phyloP scores from a whole-genome alignment of 2,329 filamentous ascomycete species.

The Emmonsiellopsis sp. region DNA sequence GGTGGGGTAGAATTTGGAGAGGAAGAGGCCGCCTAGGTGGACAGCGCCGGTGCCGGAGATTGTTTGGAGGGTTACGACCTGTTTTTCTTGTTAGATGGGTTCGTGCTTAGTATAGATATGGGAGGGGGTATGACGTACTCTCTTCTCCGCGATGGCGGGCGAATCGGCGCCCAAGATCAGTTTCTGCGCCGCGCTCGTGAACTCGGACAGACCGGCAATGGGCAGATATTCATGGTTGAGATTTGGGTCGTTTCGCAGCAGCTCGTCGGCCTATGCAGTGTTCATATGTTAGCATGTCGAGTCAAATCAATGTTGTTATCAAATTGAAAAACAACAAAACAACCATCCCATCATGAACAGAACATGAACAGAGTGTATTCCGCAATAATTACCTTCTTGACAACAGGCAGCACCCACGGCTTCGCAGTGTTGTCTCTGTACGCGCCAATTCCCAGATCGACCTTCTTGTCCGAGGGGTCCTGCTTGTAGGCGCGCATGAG shows the following conservation, averaged over 20 bases:
- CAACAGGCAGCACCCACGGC: constrained; percentile 92
- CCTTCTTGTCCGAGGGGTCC: constrained; percentile 68
- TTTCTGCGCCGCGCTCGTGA: constrained; percentile 85
- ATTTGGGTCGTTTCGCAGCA: constrained; percentile 77
- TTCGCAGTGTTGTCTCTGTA: constrained; percentile 94
- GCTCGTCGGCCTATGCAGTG: constrained; percentile 81
- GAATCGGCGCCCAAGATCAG: constrained; percentile 74
- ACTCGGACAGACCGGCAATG: constrained; percentile 77
- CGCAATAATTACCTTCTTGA: constrained; percentile 69
- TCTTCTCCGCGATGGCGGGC: constrained; percentile 74
- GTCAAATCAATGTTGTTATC: background rate
- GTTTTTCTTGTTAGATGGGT: constrained; percentile 3
- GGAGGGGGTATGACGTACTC: constrained; percentile 38
- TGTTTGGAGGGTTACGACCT: constrained; percentile 73
- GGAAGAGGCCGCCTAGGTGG: constrained; percentile 87
- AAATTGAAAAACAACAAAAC: background rate
- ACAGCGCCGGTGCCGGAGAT: constrained; percentile 96
- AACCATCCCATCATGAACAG: background rate
- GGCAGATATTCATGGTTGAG: constrained; percentile 98
- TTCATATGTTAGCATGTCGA: constrained; percentile 2
- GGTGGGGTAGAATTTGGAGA: constrained; percentile 73
- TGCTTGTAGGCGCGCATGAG: constrained; percentile 80
- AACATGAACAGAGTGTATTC: background rate
- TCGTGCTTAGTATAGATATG: background rate
- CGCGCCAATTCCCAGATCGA: constrained; percentile 90